These are phyloP conservation scores for Trichosporon inkin DNA, from an alignment of 1,284 basidiomycete species.

Conservation along the genomic window DNA sequence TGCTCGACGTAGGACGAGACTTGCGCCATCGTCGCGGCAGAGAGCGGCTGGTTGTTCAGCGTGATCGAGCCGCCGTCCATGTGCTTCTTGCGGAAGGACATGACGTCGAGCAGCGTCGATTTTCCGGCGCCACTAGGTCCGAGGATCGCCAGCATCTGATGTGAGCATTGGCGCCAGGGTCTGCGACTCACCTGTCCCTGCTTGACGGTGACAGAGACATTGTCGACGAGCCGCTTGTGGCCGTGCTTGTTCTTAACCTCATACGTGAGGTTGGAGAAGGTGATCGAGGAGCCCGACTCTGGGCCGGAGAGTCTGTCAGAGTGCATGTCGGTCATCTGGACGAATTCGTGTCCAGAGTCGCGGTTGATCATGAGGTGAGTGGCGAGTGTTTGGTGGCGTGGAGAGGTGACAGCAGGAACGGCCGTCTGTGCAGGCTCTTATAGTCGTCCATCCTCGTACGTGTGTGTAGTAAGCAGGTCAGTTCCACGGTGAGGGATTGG, in stretches of 20 bases:
- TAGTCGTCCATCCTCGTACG: too few species aligned
- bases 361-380: neutral
- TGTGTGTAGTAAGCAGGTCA: too few species aligned
- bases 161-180: neutral
- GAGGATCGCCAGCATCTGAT: slow-evolving; percentile 23
- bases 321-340: neutral
- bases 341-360: neutral
- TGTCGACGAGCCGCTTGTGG: slow-evolving; percentile 14
- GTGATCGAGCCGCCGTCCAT: slow-evolving; percentile 20
- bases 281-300: neutral
- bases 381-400: neutral
- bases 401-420: too few species aligned
- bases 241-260: slow-evolving; percentile 24
- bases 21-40: slow-evolving; percentile 15
- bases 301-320: neutral
- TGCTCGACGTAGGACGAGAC: slow-evolving; percentile 49
- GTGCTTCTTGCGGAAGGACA: slow-evolving; percentile 35
- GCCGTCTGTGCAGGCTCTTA: too few species aligned
- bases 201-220: slow-evolving; percentile 17
- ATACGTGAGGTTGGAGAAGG: slow-evolving; percentile 18
- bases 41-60: slow-evolving; percentile 20
- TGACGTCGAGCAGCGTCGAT: slow-evolving; percentile 47
- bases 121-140: slow-evolving; percentile 38
- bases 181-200: slow-evolving; percentile 13
- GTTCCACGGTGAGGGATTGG: too few species aligned